Base-by-base conservation (phyloP, 2,329 filamentous ascomycete genomes). In the Cercospora janseana region DNA sequence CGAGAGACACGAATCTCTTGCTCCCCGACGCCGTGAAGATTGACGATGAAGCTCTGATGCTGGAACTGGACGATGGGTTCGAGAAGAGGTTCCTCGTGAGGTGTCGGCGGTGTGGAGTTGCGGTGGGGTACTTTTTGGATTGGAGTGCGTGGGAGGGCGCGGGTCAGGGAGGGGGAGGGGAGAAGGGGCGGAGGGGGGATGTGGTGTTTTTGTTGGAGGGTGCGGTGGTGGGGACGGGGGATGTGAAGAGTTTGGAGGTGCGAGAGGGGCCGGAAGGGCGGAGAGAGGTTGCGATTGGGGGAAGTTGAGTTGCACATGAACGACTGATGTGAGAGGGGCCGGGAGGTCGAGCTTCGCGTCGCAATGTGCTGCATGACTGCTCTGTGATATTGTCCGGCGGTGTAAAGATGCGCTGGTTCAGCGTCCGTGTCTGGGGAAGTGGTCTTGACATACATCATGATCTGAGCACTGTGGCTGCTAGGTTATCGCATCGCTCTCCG, bases 101-200 rank as follows among this genome's bases (percentile, higher is more conserved):
- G 16, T 88, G 85, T 67, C 75, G 72, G 9, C 69, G 83, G 49
- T 87, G 85, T 70, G 72, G 74, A 24, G 64, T 85, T 21, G 73
- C 79, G 1, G 72, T 86, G 35, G 84, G 80, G 21, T 88, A 87
- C 70, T 74, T 79, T 61, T 66, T 87, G 32, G 79, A 81, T 60
- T 68, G 69, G 63, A 69, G 71, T 45, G 78, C 80, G 64, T 81
- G 67, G 52, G 55, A 60, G 13, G 60, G 49, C 60, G 64, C n/a
- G n/a, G n/a, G n/a, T n/a, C n/a, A 44, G 47, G 59, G 53, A 61
- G 57, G 38, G 54, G 53, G 49, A 46, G 47, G 26, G 20, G 71
- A 69, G 2, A 63, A 64, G 47, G 69, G 70, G 41, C 66, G 71
- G 34, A 69, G 75, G 45, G 67, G 72, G 35, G 70, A 75, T 60